Base-by-base conservation (phyloP, 352 stramenopile species). In the Elongisporangium prolatum region DNA sequence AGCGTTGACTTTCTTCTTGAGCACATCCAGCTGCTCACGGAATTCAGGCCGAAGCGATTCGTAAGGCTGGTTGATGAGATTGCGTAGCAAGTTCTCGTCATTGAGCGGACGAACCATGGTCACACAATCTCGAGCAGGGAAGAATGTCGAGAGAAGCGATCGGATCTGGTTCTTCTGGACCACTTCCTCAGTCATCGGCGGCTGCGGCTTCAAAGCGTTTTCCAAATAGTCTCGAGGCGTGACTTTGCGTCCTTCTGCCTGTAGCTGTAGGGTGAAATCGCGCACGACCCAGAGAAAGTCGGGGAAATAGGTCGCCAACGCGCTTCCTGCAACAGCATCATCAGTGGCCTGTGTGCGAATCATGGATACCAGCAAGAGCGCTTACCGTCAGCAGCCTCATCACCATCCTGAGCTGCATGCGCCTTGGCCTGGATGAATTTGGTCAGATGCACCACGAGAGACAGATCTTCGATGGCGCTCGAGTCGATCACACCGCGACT, bases 221-320 rank as follows among this genome's bases (percentile, higher is more conserved):
- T 91, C 81, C 52, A 93, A 75, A 64, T 94, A 94, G 8, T 92
- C 81, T 11, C 67, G 70, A 0, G 78, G 65, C 5, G 77, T 80
- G 56, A 93, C 78, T 25, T 71, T 59, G 13, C 60, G 70, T 17
- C 83, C 81, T 48, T 77, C 72, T 55, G 89, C 74, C 54, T 91
- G 62, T 20, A 92, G 56, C 37, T 86, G 63, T 8, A 94, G 56
- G 5, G 80, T 84, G 37, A 94, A 94, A 60, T 92, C 82, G 34
- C 84, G 77, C 47, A 94, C 80, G 16, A 94, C 68, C 84, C 84
- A 92, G 21, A 91, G 40, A 56, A 95, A 91, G 17, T 75, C 59
- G 0, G 84, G 84, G 24, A 89, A 89, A 59, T 90, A 88, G 24
- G 71, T 56, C 1, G 77, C 74, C 14, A 91, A 52, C 18, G 86